Evolutionary conservation across 2,329 filamentous ascomycete genomes (phyloP), one percentile per base, ranked within the genome.

Genomic region (Cyphellophora attinorum): DNA sequence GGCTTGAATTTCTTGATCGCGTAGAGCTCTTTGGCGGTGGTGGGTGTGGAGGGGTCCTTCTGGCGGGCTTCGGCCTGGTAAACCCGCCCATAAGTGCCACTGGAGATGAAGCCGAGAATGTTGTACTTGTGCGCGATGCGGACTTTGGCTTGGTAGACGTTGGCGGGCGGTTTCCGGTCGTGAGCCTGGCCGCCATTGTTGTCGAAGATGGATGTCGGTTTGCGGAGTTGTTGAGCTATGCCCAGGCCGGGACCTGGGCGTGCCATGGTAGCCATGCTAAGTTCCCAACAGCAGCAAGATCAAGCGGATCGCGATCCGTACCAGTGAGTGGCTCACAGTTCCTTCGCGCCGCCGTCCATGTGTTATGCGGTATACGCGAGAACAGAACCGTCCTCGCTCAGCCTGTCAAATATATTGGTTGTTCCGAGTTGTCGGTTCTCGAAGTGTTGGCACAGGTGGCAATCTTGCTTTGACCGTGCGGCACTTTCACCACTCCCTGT

Each of bases 1-100:
- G 88, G 88, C 67, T 95, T 95, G 74, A 95, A 81, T 46, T 98
- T 98, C 58, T 98, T 98, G 67, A 98, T 98, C 50, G 91, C 91
- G 55, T 94, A 95, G 53, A 94, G 85, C 44, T 84, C 83, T 33
- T 76, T 48, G 11, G 39, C 15, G 5, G 38, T 34, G 11, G 35
- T 42, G 14, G 41, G 46, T 17, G 37, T 49, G 11, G 44, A 37
- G 5, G 36, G 19, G 38, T 49, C 48, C 6, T 35, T 63, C 56
- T 79, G 67, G 45, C 80, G 78, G 49, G 84, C 78, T 28, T 85
- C 68, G 12, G 91, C 91, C 57, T 98, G 98, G 74, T 96, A 98
- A 5, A 98, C 91, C 19, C 91, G 81, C 21, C 91, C 91, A 73
- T 98, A 98, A 11, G 91, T 98, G 30, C 91, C 91, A 49, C 85